Evolutionary conservation across 2,329 filamentous ascomycete genomes (phyloP).

Genomic region (Arthroderma sp.): DNA sequence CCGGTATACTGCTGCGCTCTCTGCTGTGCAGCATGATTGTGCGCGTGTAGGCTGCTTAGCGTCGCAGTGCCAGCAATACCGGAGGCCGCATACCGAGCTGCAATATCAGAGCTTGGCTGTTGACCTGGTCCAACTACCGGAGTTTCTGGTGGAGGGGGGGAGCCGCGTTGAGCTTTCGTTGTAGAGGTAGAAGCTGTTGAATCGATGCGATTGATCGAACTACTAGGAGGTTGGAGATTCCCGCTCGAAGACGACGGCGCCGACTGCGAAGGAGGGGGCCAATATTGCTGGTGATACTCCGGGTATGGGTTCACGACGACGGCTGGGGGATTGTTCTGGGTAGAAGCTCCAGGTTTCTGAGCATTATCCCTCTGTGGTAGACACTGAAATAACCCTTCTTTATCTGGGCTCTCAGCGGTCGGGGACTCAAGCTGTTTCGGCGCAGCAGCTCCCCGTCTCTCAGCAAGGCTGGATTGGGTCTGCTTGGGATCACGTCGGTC

Average conservation of each 20-base stretch:
- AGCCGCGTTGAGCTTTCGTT: constrained; percentile 80
- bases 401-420: constrained; percentile 61
- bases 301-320: constrained; percentile 34
- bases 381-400: constrained; percentile 68
- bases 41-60: constrained; percentile 58
- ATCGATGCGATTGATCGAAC: constrained; percentile 49
- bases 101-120: constrained; percentile 68
- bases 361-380: constrained; percentile 33
- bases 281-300: constrained; percentile 51
- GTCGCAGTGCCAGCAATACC: constrained; percentile 81
- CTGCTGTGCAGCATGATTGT: constrained; percentile 71
- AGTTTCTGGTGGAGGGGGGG: constrained; percentile 88
- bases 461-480: constrained; percentile 54
- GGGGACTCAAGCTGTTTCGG: constrained; percentile 74
- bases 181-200: constrained; percentile 91
- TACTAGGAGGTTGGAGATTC: constrained; percentile 40
- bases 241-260: constrained; percentile 10
- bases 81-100: constrained; percentile 79
- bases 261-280: constrained; percentile 39
- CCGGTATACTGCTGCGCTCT: constrained; percentile 65
- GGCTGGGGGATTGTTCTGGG: constrained; percentile 15
- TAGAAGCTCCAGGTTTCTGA: constrained; percentile 7
- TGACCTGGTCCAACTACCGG: constrained; percentile 62
- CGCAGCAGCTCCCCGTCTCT: constrained; percentile 61
- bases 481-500: constrained; percentile 42